Base-by-base conservation (phyloP, 805 yeast genomes). In the Candida quercuum region DNA sequence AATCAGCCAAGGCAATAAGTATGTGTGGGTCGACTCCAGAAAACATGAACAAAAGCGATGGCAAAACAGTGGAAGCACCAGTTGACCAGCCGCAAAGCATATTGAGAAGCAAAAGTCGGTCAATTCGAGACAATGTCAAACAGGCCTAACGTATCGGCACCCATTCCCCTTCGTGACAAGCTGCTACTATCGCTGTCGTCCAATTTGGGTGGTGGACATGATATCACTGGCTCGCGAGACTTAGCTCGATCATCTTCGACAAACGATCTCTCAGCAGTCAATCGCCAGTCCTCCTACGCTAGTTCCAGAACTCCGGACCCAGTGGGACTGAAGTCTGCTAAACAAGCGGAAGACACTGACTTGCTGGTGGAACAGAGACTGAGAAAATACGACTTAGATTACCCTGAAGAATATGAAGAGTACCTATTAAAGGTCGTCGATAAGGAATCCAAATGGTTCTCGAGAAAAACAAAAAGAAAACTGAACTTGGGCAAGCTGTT, bases 331-430 rank as follows among this genome's bases (percentile, higher is more conserved):
- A n/a, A 20, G 7, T 13, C 20, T 9, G 14, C 18, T 13, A 34
- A 29, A 8, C 23, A 15, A n/a, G 45, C 37, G 10, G 37, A 41
- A 18, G 30, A 38, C 11, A 49, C 39, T 2, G 60, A 58, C 12
- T 40, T 39, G 4, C 38, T 57, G 15, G 17, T 58, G 10, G 38
- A 51, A 11, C 47, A 54, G 16, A 55, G 72, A 42, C 42, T 67
- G 26, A 47, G 47, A 27, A 63, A 60, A 40, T 79, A 76, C 47
- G 61, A 64, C 33, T 51, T 79, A 26, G 81, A 78, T 49, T 77
- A 67, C 45, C 80, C 79, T 2, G 63, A 62, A 3, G 67, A 67
- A 45, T 49, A 40, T 12, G 60, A 59, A 0, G 61, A 60, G 32
- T 58, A 63, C 44, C 27, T 44, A 17, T 43, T 49, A 29, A 47